phyloP scores from a whole-genome alignment of 176 grass and related monocot genomes.

The Dactylis glomerata region DNA sequence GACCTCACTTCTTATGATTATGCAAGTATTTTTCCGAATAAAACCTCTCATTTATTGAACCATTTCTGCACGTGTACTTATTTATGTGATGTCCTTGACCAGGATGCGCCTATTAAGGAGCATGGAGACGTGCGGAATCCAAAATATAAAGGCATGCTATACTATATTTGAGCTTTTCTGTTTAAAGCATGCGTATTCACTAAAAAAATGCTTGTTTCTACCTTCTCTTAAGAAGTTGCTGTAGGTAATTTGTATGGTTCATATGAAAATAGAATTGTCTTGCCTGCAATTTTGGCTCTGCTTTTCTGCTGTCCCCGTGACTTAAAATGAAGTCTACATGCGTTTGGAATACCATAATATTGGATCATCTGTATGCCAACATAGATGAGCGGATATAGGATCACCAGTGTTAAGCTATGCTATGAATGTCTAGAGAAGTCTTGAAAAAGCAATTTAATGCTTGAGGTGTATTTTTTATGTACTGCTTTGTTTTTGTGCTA shows the following conservation, averaged over 20 bases:
- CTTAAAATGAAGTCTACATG: neutral
- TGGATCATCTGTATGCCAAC: conserved; percentile 4
- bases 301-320: neutral
- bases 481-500: conserved; percentile 20
- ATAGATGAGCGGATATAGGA: neutral
- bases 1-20: conserved; percentile 97
- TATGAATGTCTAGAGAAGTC: conserved; percentile 2
- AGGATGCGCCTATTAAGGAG: conserved; percentile 99
- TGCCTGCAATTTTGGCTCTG: neutral
- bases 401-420: neutral
- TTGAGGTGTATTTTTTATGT: neutral
- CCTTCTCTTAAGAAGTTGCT: neutral
- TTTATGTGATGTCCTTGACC: conserved; percentile 22
- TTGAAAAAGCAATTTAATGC: neutral
- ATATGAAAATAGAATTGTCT: neutral
- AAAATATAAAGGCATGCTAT: conserved; percentile 82
- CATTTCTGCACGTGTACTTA: conserved; percentile 15
- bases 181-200: conserved; percentile 12
- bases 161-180: conserved; percentile 4
- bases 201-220: neutral
- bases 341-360: neutral
- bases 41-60: neutral
- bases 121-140: conserved; percentile 78
- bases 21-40: conserved; percentile 46
- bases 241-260: neutral